Conservation (phyloP, 139 green algal genomes). For the Spirogloea muscicola region DNA sequence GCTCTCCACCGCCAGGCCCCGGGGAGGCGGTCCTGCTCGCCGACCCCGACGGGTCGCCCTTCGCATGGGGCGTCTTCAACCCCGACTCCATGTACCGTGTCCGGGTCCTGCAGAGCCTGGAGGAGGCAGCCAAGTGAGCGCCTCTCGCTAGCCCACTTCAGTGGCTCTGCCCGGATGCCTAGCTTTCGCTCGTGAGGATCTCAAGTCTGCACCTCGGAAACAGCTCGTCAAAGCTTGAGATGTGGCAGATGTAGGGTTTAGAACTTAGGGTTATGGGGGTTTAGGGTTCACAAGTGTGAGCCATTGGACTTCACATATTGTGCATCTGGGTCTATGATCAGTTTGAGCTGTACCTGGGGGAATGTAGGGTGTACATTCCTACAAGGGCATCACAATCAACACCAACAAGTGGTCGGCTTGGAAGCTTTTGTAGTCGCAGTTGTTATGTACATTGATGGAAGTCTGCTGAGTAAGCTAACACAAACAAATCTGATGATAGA, state of each 20-base stretch:
- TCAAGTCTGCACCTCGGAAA: not conserved
- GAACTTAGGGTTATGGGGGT: no score
- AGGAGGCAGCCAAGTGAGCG: constrained; percentile 9
- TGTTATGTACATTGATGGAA: not conserved
- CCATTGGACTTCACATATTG: not conserved
- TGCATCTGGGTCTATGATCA: not conserved
- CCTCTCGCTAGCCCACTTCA: not conserved
- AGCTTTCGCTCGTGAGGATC: not conserved
- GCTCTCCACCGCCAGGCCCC: not conserved
- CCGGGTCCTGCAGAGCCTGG: constrained; percentile 39
- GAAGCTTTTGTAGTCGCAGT: not conserved
- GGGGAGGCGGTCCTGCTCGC: constrained; percentile 39
- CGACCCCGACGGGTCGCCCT: constrained; percentile 19
- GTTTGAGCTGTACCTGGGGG: not conserved
- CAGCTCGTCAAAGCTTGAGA: not conserved
- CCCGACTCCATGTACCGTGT: constrained; percentile 50
- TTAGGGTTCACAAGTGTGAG: not conserved
- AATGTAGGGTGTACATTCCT: not conserved
- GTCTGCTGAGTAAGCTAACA: not conserved
- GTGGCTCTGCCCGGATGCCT: not conserved
- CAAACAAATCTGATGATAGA: not conserved
- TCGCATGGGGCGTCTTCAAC: constrained; percentile 54
- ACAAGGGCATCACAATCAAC: not conserved
- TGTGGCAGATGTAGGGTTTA: no score
- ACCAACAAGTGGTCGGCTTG: no score